Conservation (phyloP, 495 filamentous ascomycete species). For the Daldinia loculata region DNA sequence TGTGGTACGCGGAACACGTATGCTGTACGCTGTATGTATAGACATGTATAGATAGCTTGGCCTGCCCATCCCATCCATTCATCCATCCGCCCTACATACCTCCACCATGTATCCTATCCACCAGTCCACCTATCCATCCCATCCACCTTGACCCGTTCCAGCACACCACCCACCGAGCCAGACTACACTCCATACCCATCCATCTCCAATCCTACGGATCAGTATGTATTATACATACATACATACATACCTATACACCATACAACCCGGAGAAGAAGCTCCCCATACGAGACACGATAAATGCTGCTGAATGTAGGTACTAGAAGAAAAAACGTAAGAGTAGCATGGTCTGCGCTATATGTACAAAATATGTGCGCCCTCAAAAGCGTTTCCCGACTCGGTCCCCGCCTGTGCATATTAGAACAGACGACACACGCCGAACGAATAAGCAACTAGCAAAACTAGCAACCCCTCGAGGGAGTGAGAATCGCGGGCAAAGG, state of each 20-base stretch:
- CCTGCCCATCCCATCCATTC: background rate
- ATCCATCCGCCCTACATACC: background rate
- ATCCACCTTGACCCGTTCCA: background rate
- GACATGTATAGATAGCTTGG: background rate
- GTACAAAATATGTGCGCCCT: slow-evolving; percentile 31
- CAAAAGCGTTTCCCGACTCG: slow-evolving; percentile 8
- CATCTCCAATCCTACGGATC: background rate
- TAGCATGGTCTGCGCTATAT: slow-evolving; percentile 35
- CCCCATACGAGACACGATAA: background rate
- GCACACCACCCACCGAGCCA: slow-evolving; percentile 1
- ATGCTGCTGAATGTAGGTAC: slow-evolving; percentile 18
- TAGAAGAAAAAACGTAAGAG: slow-evolving; percentile 19
- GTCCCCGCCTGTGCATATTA: background rate
- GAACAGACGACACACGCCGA: slow-evolving; percentile 1
- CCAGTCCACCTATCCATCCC: background rate
- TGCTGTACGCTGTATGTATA: background rate
- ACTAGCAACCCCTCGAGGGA: slow-evolving; percentile 13
- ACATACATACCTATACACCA: background rate
- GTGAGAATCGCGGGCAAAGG: background rate
- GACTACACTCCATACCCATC: background rate
- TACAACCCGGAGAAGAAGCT: background rate
- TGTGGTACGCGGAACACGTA: slow-evolving; percentile 3
- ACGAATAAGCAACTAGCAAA: slow-evolving; percentile 18
- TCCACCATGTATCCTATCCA: background rate
- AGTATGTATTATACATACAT: background rate